Evolutionary conservation across 2,329 filamentous ascomycete species (phyloP), one percentile per base, ranked within the genome.

Genomic region (Arthrobotrys megalospora): DNA sequence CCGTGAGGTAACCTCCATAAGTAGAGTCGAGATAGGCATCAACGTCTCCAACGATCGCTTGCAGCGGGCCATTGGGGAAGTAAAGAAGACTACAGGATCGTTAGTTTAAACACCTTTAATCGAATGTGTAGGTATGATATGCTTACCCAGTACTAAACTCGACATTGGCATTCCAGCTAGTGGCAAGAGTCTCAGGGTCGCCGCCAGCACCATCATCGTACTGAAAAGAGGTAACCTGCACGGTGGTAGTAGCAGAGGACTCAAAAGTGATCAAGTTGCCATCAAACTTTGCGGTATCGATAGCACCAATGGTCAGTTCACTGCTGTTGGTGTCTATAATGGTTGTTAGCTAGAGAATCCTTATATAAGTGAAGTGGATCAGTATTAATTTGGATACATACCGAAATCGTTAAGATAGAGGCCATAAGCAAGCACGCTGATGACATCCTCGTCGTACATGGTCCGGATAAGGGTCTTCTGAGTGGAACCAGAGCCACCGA

Each of bases 91-190:
- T 72, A 55, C 6, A 2, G 16, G 32, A 21, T 10, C 3, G 36
- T 55, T 68, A 71, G 38, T 43, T 24, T 38, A n/a, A 28, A 28
- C 5, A 28, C 5, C 24, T 5, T 28, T 2, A 28, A 28, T 5
- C 8, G 12, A 71, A 12, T 47, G 34, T 19, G 34, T 48, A n/a
- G 7, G 1, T 12, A 10, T 28, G 36, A 6, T 28, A 38, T 14
- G 38, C 73, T 58, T 53, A 77, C 73, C 73, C 75, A 43, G 75
- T 78, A 32, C 75, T 78, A 53, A 78, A 78, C 28, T 78, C 75
- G 21, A 78, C 67, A 34, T 78, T 78, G 19, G 75, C 75, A 45
- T 78, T 71, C 75, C 75, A 78, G 60, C 67, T 58, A 28, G 52
- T 24, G 14, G 34, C 67, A 12, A 78, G 62, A 14, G 52, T 64